Conservation (phyloP, 331 rosid genomes). For the Dryas integrifolia region DNA sequence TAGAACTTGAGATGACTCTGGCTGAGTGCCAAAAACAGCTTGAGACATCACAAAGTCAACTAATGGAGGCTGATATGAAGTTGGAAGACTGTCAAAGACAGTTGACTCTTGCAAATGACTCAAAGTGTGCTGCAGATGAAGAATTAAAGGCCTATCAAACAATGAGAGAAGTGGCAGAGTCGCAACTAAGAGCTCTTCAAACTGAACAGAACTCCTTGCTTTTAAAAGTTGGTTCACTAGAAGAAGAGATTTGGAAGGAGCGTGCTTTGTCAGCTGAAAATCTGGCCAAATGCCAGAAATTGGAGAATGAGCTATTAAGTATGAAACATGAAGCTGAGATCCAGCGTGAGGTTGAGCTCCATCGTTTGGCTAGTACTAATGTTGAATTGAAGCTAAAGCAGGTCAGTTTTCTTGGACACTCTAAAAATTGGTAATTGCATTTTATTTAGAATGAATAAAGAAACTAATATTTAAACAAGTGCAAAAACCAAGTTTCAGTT, state of each 20-base stretch:
- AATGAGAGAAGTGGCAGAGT: slow-evolving; percentile 50
- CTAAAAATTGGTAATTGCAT: background rate
- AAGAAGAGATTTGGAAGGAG: slow-evolving; percentile 58
- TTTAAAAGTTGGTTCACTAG: slow-evolving; percentile 45
- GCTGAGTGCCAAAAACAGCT: slow-evolving; percentile 47
- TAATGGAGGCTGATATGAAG: slow-evolving; percentile 46
- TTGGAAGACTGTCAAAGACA: slow-evolving; percentile 51
- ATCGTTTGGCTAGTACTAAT: slow-evolving; percentile 27
- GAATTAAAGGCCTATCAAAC: slow-evolving; percentile 45
- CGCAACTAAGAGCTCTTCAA: slow-evolving; percentile 43
- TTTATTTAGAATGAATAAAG: background rate
- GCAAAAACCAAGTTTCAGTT: background rate
- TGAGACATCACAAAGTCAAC: slow-evolving; percentile 45
- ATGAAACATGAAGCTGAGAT: slow-evolving; percentile 48
- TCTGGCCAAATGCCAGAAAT: slow-evolving; percentile 39
- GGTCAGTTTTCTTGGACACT: slow-evolving; percentile 45
- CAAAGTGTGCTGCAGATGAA: slow-evolving; percentile 49
- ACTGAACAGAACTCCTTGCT: slow-evolving; percentile 42
- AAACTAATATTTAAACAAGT: background rate
- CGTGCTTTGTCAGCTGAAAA: slow-evolving; percentile 46
- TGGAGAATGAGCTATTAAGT: slow-evolving; percentile 57
- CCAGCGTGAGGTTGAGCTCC: slow-evolving; percentile 40
- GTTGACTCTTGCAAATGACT: slow-evolving; percentile 50
- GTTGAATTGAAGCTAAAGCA: slow-evolving; percentile 54
- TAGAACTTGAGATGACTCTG: slow-evolving; percentile 47